Base-by-base conservation (phyloP, 2,329 filamentous ascomycete genomes). In the Claviceps citrina region DNA sequence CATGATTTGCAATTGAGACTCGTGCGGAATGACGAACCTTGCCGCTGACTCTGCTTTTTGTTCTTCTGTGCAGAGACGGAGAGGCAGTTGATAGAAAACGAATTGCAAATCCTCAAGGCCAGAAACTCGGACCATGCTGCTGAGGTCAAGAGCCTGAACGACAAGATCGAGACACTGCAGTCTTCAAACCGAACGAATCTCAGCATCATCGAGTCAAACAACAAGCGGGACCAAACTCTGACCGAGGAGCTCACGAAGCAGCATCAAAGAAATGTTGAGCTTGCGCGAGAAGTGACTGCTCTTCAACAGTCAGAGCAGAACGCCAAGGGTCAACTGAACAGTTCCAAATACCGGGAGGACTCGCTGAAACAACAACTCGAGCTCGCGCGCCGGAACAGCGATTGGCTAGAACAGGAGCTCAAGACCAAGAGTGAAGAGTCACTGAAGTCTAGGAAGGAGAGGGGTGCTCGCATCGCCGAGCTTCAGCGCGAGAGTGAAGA, bases 371-470 rank as follows among this genome's bases (percentile, higher is more conserved):
- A 95, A 58, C 87, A 96, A 58, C 71, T 96, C 27, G 85, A 93
- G 31, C 69, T 93, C 41, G 76, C 89, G 15, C 86, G 85, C 56
- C 82, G 81, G 53, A 94, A 86, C 63, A 84, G 84, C 47, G 89
- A 96, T 51, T 98, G 86, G 83, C 81, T 91, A 41, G 85, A 95
- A 54, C 78, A 71, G 31, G 91, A 98, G 59, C 71, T 96, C 18
- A 89, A 93, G 65, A 87, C 84, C 0, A 93, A 94, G 63, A 80
- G 75, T 45, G 75, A 79, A 7, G 91, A 98, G 56, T 78, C 85
- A 36, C 73, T 89, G 48, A 94, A 87, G 54, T 89, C 83, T 60
- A 78, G 91, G 46, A 96, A 94, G 56, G 91, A 98, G 56, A 96
- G 95, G 68, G 84, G 84, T 46, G 80, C 85, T 1, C 81, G 84